Base-by-base conservation (phyloP, 148 eudicot species). In the Spergularia bocconei region DNA sequence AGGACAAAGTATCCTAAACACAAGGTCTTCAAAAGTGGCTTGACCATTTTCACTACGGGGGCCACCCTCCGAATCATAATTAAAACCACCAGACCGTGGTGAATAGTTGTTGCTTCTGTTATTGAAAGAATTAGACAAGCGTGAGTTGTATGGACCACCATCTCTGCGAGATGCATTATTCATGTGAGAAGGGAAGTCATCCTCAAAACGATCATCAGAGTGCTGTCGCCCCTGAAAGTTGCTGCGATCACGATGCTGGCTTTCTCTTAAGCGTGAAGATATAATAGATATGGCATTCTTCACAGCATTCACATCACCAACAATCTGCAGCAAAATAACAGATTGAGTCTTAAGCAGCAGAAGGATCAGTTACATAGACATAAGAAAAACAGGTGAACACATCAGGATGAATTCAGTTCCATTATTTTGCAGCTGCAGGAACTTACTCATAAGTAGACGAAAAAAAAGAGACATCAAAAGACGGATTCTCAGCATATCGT, bases 181-280 rank as follows among this genome's bases (percentile, higher is more conserved):
- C 77, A 80, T 87, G 38, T 81, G 93, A 78, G 88, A 87, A 70
- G 53, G 36, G 69, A 84, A 91, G 74, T 92, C 97, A 44, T 92
- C 99, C 75, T 92, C 98, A 69, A 78, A 86, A 50, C 92, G 90
- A 33, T 95, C 98, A 12, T 91, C 93, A 47, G 98, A 90, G 52
- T 87, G 87, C 72, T 78, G 63, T 79, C 94, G 84, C 13, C 86
- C 86, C 36, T 83, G 90, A 78, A 86, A 85, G 74, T 85, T 84
- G 77, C 86, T 77, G 61, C 99, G 91, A 74, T 95, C 99, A 76
- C 99, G 97, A 84, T 95, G 99, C 79, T 95, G 99, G 80, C 99
- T 95, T 85, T 95, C 98, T 78, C 92, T 89, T 85, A 95, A 87
- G 55, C 98, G 97, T 17, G 96, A 88, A 38, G 99, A 89, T 56